Conservation (phyloP, 2,329 filamentous ascomycete genomes). For the Ilyonectria mors-panacis region DNA sequence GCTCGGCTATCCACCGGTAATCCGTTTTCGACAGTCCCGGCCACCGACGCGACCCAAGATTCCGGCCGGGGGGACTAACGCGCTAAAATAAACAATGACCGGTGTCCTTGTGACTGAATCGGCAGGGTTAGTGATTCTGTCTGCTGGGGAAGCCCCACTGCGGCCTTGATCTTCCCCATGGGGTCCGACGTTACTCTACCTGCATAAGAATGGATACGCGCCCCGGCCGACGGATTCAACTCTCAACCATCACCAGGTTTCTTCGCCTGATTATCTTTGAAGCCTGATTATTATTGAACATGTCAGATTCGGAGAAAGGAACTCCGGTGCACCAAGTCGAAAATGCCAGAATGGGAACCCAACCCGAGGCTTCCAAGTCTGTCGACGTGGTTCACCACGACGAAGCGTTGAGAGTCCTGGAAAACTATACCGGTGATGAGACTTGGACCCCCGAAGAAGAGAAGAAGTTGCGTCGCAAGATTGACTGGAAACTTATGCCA, state of each 20-base stretch:
- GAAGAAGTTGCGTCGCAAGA: slow-evolving; percentile 54
- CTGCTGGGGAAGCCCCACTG: slow-evolving; percentile 2
- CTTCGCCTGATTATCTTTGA: not conserved
- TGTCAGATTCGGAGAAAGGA: slow-evolving; percentile 40
- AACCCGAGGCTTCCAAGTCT: slow-evolving; percentile 6
- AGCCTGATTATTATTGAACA: slow-evolving; percentile 7
- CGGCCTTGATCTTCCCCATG: slow-evolving; percentile 21
- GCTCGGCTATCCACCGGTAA: slow-evolving; percentile 25
- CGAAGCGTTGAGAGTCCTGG: slow-evolving; percentile 57
- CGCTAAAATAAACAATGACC: not conserved
- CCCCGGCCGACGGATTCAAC: not conserved
- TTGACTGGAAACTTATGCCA: slow-evolving; percentile 56
- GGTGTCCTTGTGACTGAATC: not conserved
- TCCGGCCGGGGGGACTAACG: not conserved
- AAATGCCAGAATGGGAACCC: slow-evolving; percentile 5
- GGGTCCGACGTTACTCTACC: slow-evolving; percentile 5
- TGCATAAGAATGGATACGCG: not conserved
- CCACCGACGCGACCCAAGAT: not conserved
- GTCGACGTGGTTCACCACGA: slow-evolving; percentile 42
- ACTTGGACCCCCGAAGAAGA: slow-evolving; percentile 61
- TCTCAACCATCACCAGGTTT: not conserved
- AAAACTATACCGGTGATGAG: slow-evolving; percentile 57
- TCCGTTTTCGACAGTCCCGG: slow-evolving; percentile 8
- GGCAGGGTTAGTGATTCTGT: not conserved
- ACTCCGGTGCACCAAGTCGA: slow-evolving; percentile 30